Conservation (phyloP, 1,284 basidiomycete species). For the Sporisorium exsertum region DNA sequence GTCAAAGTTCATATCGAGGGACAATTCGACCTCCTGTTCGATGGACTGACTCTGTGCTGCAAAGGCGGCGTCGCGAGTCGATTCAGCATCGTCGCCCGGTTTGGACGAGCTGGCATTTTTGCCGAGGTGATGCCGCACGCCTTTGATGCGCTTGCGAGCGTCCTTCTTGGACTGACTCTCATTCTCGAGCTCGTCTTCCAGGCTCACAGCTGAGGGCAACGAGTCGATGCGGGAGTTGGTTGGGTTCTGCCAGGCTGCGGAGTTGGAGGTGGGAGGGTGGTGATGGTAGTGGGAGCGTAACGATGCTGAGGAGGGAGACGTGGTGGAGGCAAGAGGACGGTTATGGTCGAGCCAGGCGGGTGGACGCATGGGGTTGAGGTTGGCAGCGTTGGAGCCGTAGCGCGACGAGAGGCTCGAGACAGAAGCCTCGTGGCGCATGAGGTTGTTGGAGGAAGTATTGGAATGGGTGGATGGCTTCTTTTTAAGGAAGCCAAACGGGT, state of each 20-base stretch:
- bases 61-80: constrained; percentile 16
- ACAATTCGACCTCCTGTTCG: constrained; percentile 50
- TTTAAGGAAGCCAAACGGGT: constrained; percentile 59
- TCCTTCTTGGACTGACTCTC: constrained; percentile 40
- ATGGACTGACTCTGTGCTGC: constrained; percentile 38
- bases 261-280: constrained; percentile 18
- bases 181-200: constrained; percentile 46
- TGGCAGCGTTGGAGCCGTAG: constrained; percentile 38
- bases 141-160: constrained; percentile 43
- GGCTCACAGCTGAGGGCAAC: constrained; percentile 32
- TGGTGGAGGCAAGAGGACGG: constrained; percentile 21
- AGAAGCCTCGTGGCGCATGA: constrained; percentile 34
- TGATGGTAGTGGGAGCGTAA: constrained; percentile 37
- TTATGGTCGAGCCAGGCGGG: constrained; percentile 45
- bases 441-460: constrained; percentile 30
- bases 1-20: constrained; percentile 81
- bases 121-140: constrained; percentile 45
- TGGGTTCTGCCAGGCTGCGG: constrained; percentile 29
- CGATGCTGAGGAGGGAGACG: constrained; percentile 27
- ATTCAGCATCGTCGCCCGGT: constrained; percentile 28
- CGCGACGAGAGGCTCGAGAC: constrained; percentile 40
- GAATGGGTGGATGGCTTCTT: constrained; percentile 52
- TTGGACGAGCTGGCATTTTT: constrained; percentile 23
- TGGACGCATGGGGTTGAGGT: constrained; percentile 40
- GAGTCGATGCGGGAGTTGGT: constrained; percentile 30